Conservation (phyloP, 345 rosid genomes). For the Carallia brachiata region DNA sequence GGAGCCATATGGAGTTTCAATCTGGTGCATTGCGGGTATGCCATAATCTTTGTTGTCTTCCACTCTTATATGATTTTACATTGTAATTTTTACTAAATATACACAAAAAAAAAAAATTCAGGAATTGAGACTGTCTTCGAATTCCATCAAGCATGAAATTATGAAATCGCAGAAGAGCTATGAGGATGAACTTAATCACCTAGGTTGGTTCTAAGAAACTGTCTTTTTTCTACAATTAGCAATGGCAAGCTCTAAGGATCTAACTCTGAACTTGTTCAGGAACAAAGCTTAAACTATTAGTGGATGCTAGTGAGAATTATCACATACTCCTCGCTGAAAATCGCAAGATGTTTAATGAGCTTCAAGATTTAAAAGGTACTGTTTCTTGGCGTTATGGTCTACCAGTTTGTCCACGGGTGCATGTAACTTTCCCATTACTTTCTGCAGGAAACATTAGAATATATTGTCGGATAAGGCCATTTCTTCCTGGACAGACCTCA, state of each 20-base stretch:
- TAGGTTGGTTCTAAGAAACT: constrained; percentile 43
- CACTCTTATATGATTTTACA: neutral
- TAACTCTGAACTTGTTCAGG: constrained; percentile 40
- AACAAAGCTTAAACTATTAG: constrained; percentile 44
- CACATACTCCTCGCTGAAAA: constrained; percentile 77
- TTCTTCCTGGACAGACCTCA: constrained; percentile 57
- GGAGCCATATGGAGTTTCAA: constrained; percentile 42
- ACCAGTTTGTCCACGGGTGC: neutral
- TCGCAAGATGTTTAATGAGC: constrained; percentile 74
- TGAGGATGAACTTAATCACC: constrained; percentile 46
- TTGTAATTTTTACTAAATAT: constrained; percentile 13
- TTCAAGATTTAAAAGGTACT: constrained; percentile 89
- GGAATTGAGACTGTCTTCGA: constrained; percentile 59
- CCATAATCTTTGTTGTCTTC: neutral
- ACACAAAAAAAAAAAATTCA: constrained; percentile 16
- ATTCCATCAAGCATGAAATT: constrained; percentile 67
- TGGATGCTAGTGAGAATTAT: constrained; percentile 66
- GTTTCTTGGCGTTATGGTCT: neutral
- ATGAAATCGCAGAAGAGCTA: constrained; percentile 42
- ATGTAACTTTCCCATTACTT: constrained; percentile 1
- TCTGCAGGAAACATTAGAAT: constrained; percentile 89
- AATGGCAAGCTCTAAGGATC: constrained; percentile 3
- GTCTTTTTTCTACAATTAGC: neutral
- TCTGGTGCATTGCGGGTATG: constrained; percentile 58
- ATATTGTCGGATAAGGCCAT: constrained; percentile 79